These are phyloP conservation scores for Schizopora paradoxa DNA, from an alignment of 1,284 basidiomycete species.

Conservation along the genomic window DNA sequence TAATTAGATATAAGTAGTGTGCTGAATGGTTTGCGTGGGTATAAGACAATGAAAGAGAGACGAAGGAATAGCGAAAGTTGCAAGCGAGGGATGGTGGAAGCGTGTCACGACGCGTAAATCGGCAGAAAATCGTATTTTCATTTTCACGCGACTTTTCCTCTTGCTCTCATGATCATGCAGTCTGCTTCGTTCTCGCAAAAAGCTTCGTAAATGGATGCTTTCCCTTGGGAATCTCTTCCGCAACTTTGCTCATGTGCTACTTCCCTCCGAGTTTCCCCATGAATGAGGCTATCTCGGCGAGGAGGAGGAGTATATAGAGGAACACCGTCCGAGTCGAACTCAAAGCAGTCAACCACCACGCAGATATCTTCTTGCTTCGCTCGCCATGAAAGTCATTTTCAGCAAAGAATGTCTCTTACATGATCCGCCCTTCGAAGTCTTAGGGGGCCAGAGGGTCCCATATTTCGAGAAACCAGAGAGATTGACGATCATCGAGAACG, in stretches of 20 bases:
- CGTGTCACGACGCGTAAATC: neutral
- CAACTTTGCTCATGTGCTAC: too few species aligned
- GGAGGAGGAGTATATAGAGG: too few species aligned
- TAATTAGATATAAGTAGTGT: neutral
- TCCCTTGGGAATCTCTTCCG: too few species aligned
- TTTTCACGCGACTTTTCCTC: too few species aligned
- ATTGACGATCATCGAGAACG: constrained; percentile 23
- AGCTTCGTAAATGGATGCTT: too few species aligned
- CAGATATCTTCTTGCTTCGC: neutral
- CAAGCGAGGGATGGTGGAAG: neutral
- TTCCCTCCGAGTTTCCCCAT: too few species aligned
- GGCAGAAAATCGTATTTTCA: too few species aligned
- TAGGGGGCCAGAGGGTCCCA: constrained; percentile 27
- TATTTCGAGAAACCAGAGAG: constrained; percentile 32
- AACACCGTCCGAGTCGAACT: too few species aligned
- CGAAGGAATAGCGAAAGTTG: neutral
- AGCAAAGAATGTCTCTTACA: constrained; percentile 25
- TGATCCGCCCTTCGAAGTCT: constrained; percentile 30
- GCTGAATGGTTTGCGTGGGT: neutral
- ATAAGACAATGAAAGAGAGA: neutral
- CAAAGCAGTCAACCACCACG: too few species aligned
- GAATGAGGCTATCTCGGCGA: too few species aligned
- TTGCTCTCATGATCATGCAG: too few species aligned
- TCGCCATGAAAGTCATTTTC: constrained; percentile 15
- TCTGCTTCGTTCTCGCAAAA: too few species aligned